A percentile compares a stretch with the other conserved stretches of the same genome.
phyloP scores from a whole-genome alignment of 2,329 filamentous ascomycete species.

The Colletotrichum sp. region DNA sequence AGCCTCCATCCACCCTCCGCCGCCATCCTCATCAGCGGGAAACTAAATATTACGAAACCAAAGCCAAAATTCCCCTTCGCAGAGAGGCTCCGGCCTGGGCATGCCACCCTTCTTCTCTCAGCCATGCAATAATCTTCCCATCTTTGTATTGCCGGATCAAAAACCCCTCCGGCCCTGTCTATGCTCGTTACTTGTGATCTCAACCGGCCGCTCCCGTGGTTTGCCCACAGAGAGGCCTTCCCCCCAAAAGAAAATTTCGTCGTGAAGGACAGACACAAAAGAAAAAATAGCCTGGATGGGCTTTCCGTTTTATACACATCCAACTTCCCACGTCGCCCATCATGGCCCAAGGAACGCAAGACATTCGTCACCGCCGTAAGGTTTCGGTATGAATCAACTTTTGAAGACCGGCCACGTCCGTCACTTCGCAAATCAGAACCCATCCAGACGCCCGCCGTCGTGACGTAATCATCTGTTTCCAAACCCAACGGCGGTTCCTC shows the following conservation, averaged over 20 bases:
- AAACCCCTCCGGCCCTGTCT: conserved; percentile 20
- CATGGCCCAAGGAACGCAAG: not conserved
- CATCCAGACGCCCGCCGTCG: not conserved
- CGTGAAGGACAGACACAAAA: conserved; percentile 20
- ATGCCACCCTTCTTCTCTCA: conserved; percentile 4
- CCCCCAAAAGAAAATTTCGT: not conserved
- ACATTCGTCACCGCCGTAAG: not conserved
- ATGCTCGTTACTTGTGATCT: conserved; percentile 22
- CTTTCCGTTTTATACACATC: conserved; percentile 19
- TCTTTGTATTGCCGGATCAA: conserved; percentile 22
- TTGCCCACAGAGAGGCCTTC: not conserved
- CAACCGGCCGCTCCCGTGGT: not conserved
- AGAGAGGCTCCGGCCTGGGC: conserved; percentile 1
- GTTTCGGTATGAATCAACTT: not conserved
- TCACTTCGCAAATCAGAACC: not conserved
- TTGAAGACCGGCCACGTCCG: not conserved
- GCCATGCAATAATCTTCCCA: conserved; percentile 19
- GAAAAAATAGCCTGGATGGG: not conserved
- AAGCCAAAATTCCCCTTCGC: conserved; percentile 11
- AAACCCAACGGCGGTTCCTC: not conserved
- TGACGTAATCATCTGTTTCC: not conserved
- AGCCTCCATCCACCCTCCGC: not conserved
- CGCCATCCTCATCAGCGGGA: not conserved
- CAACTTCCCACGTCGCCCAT: conserved; percentile 9
- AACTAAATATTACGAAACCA: conserved; percentile 20